These are phyloP conservation scores for Scheffersomyces titani DNA, from an alignment of 1,139 yeast species.

Conservation along the genomic window DNA sequence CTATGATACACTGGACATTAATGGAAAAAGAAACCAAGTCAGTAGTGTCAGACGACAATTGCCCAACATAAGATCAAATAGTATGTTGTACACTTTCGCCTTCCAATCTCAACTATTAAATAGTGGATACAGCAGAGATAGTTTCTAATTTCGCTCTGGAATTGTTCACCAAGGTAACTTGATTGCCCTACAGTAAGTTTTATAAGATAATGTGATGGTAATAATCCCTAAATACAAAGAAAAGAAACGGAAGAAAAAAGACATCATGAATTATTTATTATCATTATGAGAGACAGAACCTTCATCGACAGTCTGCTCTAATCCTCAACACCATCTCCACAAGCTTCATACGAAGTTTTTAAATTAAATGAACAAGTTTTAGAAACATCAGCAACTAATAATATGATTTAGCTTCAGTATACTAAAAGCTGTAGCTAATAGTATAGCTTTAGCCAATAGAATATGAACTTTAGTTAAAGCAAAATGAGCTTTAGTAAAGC, in stretches of 20 bases:
- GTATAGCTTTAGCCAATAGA: neutral
- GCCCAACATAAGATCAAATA: too few species aligned
- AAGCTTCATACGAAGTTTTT: neutral
- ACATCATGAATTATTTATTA: neutral
- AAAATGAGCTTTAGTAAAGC: neutral
- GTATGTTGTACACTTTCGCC: neutral
- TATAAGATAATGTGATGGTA: neutral
- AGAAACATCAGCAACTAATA: neutral
- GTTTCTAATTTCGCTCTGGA: neutral
- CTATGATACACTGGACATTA: too few species aligned
- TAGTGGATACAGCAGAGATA: neutral
- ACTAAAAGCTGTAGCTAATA: neutral
- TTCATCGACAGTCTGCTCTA: neutral
- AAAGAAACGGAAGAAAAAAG: neutral
- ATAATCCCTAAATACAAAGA: constrained; percentile 1
- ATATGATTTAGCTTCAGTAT: neutral
- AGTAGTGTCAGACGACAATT: too few species aligned
- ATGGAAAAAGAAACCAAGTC: too few species aligned
- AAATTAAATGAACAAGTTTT: neutral
- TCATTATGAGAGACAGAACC: neutral
- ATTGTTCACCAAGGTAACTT: neutral
- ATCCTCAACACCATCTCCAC: neutral
- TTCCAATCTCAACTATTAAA: neutral
- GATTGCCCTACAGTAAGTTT: neutral
- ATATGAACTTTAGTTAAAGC: neutral